Base-by-base conservation (phyloP, 345 rosid genomes). In the Physaria fendleri region DNA sequence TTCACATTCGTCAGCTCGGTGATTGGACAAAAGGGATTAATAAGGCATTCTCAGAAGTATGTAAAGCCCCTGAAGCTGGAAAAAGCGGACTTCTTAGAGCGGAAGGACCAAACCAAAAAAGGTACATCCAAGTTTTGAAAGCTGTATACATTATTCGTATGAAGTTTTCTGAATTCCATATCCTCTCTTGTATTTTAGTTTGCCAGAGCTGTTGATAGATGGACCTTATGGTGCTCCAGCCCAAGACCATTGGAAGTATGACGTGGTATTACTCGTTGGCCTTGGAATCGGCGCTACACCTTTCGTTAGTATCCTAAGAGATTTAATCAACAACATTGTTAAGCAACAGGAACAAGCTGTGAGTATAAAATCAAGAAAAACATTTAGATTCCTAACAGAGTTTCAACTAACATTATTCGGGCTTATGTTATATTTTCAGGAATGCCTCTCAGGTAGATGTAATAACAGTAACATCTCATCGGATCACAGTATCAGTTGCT, bases 1-100 rank as follows among this genome's bases (percentile, higher is more conserved):
- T 71, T 59, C 71, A 64, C 30, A 65, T 71, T 45, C 71, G 73
- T 12, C 76, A 71, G 70, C 83, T 28, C 13, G 98, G 98, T 22
- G 98, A 92, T 58, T 92, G 98, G 98, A 92, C 98, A 4, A 88
- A 84, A 71, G 95, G 84, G 49, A 94, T 92, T n/a, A 88, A 79
- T 70, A 68, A 81, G 54, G 78, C 77, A 11, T 93, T 89, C 58
- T 71, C 89, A 11, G 79, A 76, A 75, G 94, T 72, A 15, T 81
- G 91, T 33, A 72, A 70, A 27, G 72, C 82, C 2, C 82, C 85
- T 46, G 65, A 67, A 3, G 34, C 64, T 14, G 86, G 86, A 24
- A 77, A 48, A 55, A 84, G 90, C 28, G 84, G 85, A 68, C 85
- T 80, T 11, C 78, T 75, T 4, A 69, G 76, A 53, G 64, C 49